phyloP scores from a whole-genome alignment of 306 rosid species.

The Elaeagnus macrophylla region DNA sequence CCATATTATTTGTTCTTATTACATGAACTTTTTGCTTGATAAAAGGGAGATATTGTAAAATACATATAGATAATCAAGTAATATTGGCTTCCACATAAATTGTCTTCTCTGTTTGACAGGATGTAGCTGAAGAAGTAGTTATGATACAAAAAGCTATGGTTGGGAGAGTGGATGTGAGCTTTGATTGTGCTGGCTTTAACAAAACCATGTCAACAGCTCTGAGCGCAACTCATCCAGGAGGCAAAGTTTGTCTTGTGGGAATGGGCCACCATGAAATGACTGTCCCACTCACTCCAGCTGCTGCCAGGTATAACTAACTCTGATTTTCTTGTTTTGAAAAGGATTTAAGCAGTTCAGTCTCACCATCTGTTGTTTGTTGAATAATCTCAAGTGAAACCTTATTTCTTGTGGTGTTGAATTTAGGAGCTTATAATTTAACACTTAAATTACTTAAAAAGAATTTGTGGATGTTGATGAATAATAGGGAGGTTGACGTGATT shows the following conservation, averaged over 20 bases:
- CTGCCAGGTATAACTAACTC: slow-evolving; percentile 45
- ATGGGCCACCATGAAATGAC: slow-evolving; percentile 80
- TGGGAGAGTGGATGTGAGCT: slow-evolving; percentile 46
- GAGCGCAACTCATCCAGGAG: slow-evolving; percentile 64
- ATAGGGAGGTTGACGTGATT: slow-evolving; percentile 81
- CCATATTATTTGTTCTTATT: too few relatives aligned
- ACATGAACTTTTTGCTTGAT: too few relatives aligned
- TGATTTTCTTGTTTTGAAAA: too few relatives aligned
- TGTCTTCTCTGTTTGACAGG: slow-evolving; percentile 31
- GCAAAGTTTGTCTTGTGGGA: slow-evolving; percentile 86
- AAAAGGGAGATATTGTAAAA: too few relatives aligned
- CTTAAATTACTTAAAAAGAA: not conserved
- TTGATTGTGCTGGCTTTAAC: slow-evolving; percentile 81
- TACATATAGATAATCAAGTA: too few relatives aligned
- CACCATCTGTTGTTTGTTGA: not conserved
- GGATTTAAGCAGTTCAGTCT: not conserved
- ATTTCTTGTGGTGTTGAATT: not conserved
- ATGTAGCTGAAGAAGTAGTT: slow-evolving; percentile 51
- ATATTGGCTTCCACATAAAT: too few relatives aligned
- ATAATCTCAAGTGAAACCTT: not conserved
- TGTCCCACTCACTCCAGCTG: slow-evolving; percentile 69
- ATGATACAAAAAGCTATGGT: slow-evolving; percentile 53
- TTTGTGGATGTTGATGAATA: slow-evolving; percentile 6
- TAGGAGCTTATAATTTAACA: not conserved
- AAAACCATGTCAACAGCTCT: slow-evolving; percentile 84